Conservation (phyloP, 2,329 filamentous ascomycete species). For the Ophiostoma populinum region DNA sequence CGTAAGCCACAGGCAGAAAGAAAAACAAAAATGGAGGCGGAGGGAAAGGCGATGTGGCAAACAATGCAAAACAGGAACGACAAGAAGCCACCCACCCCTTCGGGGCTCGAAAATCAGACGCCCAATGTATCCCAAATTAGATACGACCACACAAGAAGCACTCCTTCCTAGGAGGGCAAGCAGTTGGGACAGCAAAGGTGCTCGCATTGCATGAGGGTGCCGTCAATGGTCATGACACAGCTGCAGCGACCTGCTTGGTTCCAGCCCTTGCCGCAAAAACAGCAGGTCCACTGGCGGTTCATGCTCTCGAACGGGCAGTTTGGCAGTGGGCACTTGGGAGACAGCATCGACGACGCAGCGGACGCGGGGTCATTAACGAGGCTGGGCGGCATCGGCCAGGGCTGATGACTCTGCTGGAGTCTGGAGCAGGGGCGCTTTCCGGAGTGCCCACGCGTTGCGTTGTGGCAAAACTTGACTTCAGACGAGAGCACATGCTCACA, state of each 20-base stretch:
- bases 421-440: constrained; percentile 29
- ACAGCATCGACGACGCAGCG: constrained; percentile 15
- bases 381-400: constrained; percentile 29
- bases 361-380: constrained; percentile 18
- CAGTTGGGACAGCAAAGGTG: constrained; percentile 36
- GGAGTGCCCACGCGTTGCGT: no score
- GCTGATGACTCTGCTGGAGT: constrained; percentile 24
- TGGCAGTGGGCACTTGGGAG: constrained; percentile 26
- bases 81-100: no score
- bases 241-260: constrained; percentile 32
- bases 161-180: constrained; percentile 18
- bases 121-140: neutral
- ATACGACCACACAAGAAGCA: neutral
- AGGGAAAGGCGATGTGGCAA: no score
- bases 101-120: neutral
- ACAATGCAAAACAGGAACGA: no score
- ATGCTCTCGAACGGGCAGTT: constrained; percentile 32
- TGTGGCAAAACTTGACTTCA: no score
- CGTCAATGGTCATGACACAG: constrained; percentile 34
- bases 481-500: no score
- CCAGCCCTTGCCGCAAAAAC: constrained; percentile 37
- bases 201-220: constrained; percentile 31
- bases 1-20: neutral
- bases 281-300: constrained; percentile 35
- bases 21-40: neutral